phyloP scores from a whole-genome alignment of 495 filamentous ascomycete genomes.

The Glutinoglossum americanum region DNA sequence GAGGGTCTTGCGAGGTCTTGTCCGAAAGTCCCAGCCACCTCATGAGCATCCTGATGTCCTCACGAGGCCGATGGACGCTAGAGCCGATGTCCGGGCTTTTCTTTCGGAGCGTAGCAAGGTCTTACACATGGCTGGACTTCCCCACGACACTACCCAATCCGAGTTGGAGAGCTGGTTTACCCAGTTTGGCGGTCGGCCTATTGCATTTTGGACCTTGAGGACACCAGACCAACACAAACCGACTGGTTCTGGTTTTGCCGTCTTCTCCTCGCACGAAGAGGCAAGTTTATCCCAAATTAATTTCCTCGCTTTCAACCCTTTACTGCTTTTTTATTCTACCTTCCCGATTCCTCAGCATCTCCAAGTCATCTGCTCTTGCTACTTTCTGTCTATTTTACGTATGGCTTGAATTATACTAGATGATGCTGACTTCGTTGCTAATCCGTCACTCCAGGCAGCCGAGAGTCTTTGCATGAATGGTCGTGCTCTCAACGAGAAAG shows the following conservation, averaged over 20 bases:
- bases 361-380: neutral
- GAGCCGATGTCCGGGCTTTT: constrained; percentile 93
- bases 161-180: constrained; percentile 99
- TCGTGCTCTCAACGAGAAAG: constrained; percentile 91
- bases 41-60: constrained; percentile 87
- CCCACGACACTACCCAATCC: constrained; percentile 94
- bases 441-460: constrained; percentile 39
- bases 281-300: constrained; percentile 31
- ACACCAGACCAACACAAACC: constrained; percentile 98
- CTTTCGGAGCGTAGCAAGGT: constrained; percentile 90
- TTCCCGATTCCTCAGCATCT: neutral
- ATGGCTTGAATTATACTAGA: neutral
- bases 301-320: neutral
- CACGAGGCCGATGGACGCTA: constrained; percentile 85
- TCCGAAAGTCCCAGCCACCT: constrained; percentile 83
- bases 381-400: neutral
- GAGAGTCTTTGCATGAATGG: constrained; percentile 99
- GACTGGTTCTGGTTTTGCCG: constrained; percentile 88
- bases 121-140: constrained; percentile 86
- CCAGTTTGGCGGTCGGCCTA: constrained; percentile 93
- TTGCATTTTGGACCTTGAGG: constrained; percentile 95
- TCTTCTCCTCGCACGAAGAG: constrained; percentile 98
- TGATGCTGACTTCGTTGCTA: neutral
- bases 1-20: constrained; percentile 72
- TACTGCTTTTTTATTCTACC: neutral